Evolutionary conservation across 108 stramenopile species (phyloP), one percentile per base, ranked within the genome.

Genomic region (Fragilaria radians): DNA sequence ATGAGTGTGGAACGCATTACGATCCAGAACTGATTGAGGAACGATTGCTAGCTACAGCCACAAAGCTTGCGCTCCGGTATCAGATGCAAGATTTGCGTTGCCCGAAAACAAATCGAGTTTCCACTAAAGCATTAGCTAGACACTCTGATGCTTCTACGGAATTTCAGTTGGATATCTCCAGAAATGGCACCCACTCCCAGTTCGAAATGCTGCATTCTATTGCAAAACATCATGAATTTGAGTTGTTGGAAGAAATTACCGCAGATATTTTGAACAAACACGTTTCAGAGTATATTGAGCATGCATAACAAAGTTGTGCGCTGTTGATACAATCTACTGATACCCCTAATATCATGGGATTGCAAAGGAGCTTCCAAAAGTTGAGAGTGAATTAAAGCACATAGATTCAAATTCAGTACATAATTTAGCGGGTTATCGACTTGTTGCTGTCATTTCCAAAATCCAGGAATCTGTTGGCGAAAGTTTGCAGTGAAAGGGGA

Each of bases 51-150:
- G 80, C 81, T 46, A 76, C 82, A 26, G 75, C 88, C 1, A 72
- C 95, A 32, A 69, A 73, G 28, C 86, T 78, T 46, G 57, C 83
- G 52, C 58, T 79, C 18, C 89, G 89, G 36, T 97, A 92, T 66
- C 93, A 93, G 64, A 64, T 95, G 49, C 96, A 99, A 68, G 98
- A 99, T 71, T 57, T 96, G 48, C 86, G 89, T 29, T 95, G 94
- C 66, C 59, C 72, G 22, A 96, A 96, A 65, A 88, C 85, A 5
- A 69, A 80, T 31, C 73, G 71, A 28, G 89, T 94, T 22, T 67
- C 82, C 4, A 78, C 80, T 5, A 58, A 59, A 36, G 51, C 63
- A 22, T 72, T 92, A 55, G 51, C 77, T 22, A 56, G 57, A 30
- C 72, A 80, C 3, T 89, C 89, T 21, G 72, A 86, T 17, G 74